Evolutionary conservation across 179 eudicot genomes (phyloP).

Genomic region (Pouteria campechiana): DNA sequence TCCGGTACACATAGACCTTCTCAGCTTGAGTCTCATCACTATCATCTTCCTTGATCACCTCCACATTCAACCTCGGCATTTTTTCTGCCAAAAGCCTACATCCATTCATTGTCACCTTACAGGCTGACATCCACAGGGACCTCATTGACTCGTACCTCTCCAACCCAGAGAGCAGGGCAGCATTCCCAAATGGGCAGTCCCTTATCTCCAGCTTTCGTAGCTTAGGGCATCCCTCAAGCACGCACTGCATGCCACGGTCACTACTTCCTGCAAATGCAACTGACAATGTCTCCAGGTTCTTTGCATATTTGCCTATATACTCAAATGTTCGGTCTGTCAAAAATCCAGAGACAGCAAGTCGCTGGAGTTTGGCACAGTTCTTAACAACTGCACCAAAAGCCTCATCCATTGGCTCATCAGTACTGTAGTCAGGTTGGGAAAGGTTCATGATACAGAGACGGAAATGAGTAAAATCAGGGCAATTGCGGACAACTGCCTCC

Average conservation of each 20-base stretch:
- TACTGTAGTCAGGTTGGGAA: constrained; percentile 54
- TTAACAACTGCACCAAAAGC: constrained; percentile 79
- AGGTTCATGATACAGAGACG: constrained; percentile 86
- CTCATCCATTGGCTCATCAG: constrained; percentile 77
- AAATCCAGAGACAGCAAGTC: constrained; percentile 64
- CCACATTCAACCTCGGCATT: constrained; percentile 78
- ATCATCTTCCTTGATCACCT: constrained; percentile 69
- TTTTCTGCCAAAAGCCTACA: constrained; percentile 49
- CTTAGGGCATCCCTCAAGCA: constrained; percentile 61
- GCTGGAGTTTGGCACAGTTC: constrained; percentile 53
- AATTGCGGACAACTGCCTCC: constrained; percentile 48
- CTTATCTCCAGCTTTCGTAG: constrained; percentile 69
- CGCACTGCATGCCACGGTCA: constrained; percentile 65
- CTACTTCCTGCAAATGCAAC: constrained; percentile 80
- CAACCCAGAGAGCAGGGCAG: constrained; percentile 60
- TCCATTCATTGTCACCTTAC: constrained; percentile 55
- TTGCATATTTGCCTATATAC: constrained; percentile 80
- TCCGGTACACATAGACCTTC: constrained; percentile 72
- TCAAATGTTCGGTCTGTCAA: constrained; percentile 68
- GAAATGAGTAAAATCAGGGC: constrained; percentile 73
- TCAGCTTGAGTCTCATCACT: constrained; percentile 39
- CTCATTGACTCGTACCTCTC: constrained; percentile 70
- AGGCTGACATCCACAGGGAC: constrained; percentile 82
- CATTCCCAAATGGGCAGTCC: constrained; percentile 68
- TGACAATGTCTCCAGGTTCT: constrained; percentile 71